Evolutionary conservation across 768 basidiomycete genomes (phyloP), one percentile per base, ranked within the genome.

Genomic region (Collybia sp.): DNA sequence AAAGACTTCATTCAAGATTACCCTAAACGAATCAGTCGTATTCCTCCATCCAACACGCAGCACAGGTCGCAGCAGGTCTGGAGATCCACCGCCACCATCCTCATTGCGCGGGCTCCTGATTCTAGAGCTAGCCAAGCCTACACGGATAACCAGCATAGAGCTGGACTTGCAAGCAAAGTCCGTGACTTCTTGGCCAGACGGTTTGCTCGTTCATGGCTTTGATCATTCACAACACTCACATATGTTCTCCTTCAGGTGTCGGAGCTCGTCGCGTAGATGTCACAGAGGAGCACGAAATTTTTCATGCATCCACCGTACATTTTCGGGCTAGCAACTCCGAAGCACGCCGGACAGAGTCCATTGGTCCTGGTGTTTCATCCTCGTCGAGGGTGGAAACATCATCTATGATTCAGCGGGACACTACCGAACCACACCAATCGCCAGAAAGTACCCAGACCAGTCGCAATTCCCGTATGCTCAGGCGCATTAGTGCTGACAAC

Each of bases 141-240:
- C 82, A 44, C 83, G 83, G 61, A 83, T 99, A 53, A 83, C 86
- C 30, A 87, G 83, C 56, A 93, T 99, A 47, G 84, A 85, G 45
- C 71, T 96, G 33, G 80, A 84, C 60, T 67, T 99, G 16, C 71
- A 82, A 38, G 93, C 88, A 2, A 85, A 72, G 48, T 73, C 83
- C 2, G 66, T 73, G 17, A 87, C 83, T 3, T 76, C 81, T 32
- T 96, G 92, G 85, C 83, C 86, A 2, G 93, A 96, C 76, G 90
- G 94, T 93, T 60, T 11, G 43, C 30, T 30, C 31, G 31, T 38
- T 30, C 34, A 9, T 34, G 34, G 38, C 44, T 16, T 44, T 9
- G 45, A 45, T 32, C 43, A 43, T 12, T 33, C 16, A 15, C 20
- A 12, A 33, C 51, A 38, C 43, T 34, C 30, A 30, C 20, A 32